Evolutionary conservation across 495 filamentous ascomycete genomes (phyloP).

Genomic region (Aspergillus baeticus): DNA sequence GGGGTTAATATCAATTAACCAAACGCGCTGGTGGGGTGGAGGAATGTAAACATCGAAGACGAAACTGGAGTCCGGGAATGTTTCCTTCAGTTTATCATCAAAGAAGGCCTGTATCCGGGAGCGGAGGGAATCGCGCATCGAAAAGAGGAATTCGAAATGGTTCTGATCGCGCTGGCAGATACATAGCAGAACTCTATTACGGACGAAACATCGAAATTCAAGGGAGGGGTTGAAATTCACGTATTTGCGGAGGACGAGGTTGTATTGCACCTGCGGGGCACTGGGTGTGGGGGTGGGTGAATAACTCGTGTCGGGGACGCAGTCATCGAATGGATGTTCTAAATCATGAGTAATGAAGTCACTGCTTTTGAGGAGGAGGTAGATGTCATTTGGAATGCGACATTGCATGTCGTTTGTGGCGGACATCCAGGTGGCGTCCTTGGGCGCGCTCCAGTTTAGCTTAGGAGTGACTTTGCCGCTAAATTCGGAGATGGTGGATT

Average conservation of each 20-base stretch:
- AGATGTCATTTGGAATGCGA: slow-evolving; percentile 82
- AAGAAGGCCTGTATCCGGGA: slow-evolving; percentile 71
- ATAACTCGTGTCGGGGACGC: slow-evolving; percentile 42
- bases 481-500: slow-evolving; percentile 70
- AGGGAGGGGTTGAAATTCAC: slow-evolving; percentile 84
- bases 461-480: slow-evolving; percentile 86
- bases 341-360: slow-evolving; percentile 94
- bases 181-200: slow-evolving; percentile 71
- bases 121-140: slow-evolving; percentile 60
- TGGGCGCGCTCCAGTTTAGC: slow-evolving; percentile 95
- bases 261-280: slow-evolving; percentile 52
- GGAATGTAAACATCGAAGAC: slow-evolving; percentile 91
- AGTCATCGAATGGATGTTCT: slow-evolving; percentile 87
- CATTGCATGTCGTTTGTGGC: slow-evolving; percentile 91
- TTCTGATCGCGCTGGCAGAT: slow-evolving; percentile 89
- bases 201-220: slow-evolving; percentile 95
- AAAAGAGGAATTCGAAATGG: slow-evolving; percentile 78
- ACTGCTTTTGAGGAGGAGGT: slow-evolving; percentile 86
- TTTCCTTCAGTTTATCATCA: slow-evolving; percentile 62
- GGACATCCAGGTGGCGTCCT: slow-evolving; percentile 94
- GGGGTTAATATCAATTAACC: slow-evolving; percentile 92
- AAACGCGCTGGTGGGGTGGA: slow-evolving; percentile 70
- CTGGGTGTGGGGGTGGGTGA: slow-evolving; percentile 11
- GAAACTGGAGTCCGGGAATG: slow-evolving; percentile 81
- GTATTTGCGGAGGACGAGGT: slow-evolving; percentile 80